phyloP scores from a whole-genome alignment of 768 basidiomycete genomes.

The Boletus insuetus region DNA sequence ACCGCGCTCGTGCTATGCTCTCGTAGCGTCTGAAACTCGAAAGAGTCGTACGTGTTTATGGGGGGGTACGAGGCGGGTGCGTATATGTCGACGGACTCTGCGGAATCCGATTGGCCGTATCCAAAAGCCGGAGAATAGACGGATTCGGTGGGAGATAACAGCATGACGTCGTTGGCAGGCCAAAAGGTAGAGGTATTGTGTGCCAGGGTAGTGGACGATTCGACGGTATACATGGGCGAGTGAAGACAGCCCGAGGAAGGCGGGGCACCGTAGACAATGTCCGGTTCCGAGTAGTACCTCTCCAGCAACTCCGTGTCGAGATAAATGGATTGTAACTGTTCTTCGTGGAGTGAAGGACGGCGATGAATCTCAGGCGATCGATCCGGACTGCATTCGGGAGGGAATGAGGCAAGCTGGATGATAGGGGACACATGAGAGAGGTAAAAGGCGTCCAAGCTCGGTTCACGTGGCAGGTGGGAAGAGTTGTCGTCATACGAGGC shows the following conservation, averaged over 20 bases:
- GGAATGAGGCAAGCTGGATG: constrained; percentile 17
- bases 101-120: constrained; percentile 19
- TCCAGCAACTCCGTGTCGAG: constrained; percentile 23
- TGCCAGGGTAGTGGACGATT: constrained; percentile 8
- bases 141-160: constrained; percentile 15
- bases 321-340: constrained; percentile 20
- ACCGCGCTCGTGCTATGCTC: constrained; percentile 24
- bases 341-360: constrained; percentile 21
- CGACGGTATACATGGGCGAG: constrained; percentile 20
- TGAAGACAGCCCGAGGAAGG: constrained; percentile 6
- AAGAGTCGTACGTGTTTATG: constrained; percentile 28
- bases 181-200: constrained; percentile 15
- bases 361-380: constrained; percentile 10
- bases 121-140: constrained; percentile 16
- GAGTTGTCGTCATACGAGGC: constrained; percentile 4
- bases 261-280: constrained; percentile 12
- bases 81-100: constrained; percentile 20
- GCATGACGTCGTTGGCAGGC: constrained; percentile 10
- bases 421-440: constrained; percentile 19
- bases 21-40: constrained; percentile 33
- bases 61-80: constrained; percentile 9
- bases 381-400: constrained; percentile 14
- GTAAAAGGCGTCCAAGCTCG: constrained; percentile 18
- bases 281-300: constrained; percentile 19
- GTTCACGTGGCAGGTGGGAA: constrained; percentile 9